Conservation (phyloP, 1,284 basidiomycete genomes). For the Stereum hirsutum region DNA sequence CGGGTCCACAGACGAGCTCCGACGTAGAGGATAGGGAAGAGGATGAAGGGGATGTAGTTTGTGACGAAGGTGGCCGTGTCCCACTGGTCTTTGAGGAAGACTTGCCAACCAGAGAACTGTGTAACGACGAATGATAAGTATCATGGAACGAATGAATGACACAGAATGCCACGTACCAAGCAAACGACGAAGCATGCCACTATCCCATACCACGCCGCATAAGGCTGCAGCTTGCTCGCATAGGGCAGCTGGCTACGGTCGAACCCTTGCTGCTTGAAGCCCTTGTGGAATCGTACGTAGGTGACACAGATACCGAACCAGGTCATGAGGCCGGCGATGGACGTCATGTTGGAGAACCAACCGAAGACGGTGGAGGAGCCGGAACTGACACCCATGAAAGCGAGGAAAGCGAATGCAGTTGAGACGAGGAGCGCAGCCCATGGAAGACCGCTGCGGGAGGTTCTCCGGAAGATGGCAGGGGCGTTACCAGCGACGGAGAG, state of each 20-base stretch:
- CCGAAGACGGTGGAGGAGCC: slow-evolving; percentile 41
- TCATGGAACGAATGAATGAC: not conserved
- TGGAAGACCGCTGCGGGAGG: slow-evolving; percentile 69
- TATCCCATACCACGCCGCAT: slow-evolving; percentile 60
- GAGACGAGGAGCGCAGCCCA: slow-evolving; percentile 66
- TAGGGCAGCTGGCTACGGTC: slow-evolving; percentile 64
- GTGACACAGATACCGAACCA: slow-evolving; percentile 82
- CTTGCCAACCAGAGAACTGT: slow-evolving; percentile 66
- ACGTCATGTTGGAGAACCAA: slow-evolving; percentile 67
- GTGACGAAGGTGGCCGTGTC: slow-evolving; percentile 37
- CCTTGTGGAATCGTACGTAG: slow-evolving; percentile 75
- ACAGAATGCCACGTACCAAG: slow-evolving; percentile 39
- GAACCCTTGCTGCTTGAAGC: slow-evolving; percentile 68
- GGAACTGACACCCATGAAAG: slow-evolving; percentile 55
- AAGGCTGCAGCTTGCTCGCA: slow-evolving; percentile 56
- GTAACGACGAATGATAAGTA: slow-evolving; percentile 6
- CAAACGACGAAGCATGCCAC: slow-evolving; percentile 51
- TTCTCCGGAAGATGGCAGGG: slow-evolving; percentile 63
- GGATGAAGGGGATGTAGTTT: slow-evolving; percentile 66
- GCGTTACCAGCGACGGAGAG: slow-evolving; percentile 74
- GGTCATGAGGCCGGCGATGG: slow-evolving; percentile 60
- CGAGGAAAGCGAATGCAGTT: slow-evolving; percentile 61
- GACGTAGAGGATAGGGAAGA: slow-evolving; percentile 71
- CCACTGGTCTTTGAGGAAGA: slow-evolving; percentile 70
- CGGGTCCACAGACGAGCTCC: slow-evolving; percentile 46